Conservation (phyloP, 2,329 filamentous ascomycete species). For the Thelonectria olida region DNA sequence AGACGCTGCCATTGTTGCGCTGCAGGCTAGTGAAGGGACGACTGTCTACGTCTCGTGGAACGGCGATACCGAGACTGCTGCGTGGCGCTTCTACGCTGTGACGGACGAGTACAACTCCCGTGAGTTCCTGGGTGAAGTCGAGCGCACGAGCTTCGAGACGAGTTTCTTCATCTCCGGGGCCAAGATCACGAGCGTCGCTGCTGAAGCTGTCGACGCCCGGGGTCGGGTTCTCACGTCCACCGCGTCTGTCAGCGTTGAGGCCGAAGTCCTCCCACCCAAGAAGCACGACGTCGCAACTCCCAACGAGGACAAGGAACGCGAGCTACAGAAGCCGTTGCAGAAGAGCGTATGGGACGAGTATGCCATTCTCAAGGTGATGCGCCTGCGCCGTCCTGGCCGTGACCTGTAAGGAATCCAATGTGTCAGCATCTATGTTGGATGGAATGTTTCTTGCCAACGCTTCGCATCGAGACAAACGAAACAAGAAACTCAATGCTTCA, state of each 20-base stretch:
- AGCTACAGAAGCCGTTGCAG: conserved; percentile 11
- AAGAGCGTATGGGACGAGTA: conserved; percentile 12
- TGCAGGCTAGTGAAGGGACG: conserved; percentile 26
- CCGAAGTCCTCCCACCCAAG: conserved; percentile 28
- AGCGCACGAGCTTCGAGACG: conserved; percentile 57
- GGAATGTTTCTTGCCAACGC: background rate
- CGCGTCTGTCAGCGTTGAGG: conserved; percentile 32
- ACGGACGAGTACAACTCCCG: conserved; percentile 46
- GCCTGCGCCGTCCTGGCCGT: background rate
- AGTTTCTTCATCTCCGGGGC: conserved; percentile 28
- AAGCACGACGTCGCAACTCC: background rate
- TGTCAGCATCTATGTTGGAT: background rate
- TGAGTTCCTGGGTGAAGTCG: conserved; percentile 48
- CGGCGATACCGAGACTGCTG: conserved; percentile 56
- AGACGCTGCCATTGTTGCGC: conserved; percentile 35
- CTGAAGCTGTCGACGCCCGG: conserved; percentile 36
- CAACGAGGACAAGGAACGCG: background rate
- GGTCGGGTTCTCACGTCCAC: conserved; percentile 35
- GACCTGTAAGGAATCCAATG: background rate
- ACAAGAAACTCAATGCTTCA: background rate
- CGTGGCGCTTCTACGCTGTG: conserved; percentile 60
- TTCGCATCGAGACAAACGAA: background rate
- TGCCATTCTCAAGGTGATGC: conserved; percentile 17
- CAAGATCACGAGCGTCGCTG: conserved; percentile 28
- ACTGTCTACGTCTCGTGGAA: conserved; percentile 63